Base-by-base conservation (phyloP, 2,329 filamentous ascomycete genomes). In the Aplosporella prunicola region DNA sequence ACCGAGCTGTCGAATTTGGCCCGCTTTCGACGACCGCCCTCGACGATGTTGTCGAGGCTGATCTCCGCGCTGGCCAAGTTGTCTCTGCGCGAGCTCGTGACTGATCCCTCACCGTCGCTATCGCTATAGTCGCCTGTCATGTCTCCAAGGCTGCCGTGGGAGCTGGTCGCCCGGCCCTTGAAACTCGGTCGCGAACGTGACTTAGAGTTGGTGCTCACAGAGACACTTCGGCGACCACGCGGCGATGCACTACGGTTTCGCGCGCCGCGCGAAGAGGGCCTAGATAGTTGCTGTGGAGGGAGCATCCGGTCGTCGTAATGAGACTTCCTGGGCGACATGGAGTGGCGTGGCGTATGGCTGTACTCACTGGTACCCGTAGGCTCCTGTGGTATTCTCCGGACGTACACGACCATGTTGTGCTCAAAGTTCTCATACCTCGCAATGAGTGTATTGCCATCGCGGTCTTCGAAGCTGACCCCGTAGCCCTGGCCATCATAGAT, bases 1-100 rank as follows among this genome's bases (percentile, higher is more conserved):
- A 96, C 89, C 63, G 89, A 95, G 68, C 89, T 96, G 62, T 96
- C 89, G 66, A 80, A 80, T 63, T 94, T 95, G 52, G 89, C 85
- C 55, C 87, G 78, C 70, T 96, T 95, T 57, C 91, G 80, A 61
- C 91, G 81, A 48, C 89, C 88, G 55, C 93, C 91, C 63, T 96
- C 89, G 44, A 98, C 83, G 61, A 98, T 96, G 58, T 98, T 98
- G 51, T 95, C 88, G 49, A 95, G 77, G 58, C 89, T 96, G 55
- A 98, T 98, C 51, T 98, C 91, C 11, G 91, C 93, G 57, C 86
- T 95, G 32, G 85, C 87, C 52, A 94, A 76, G 47, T 86, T 82
- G 52, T 95, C 88, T 58, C 82, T 82, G 52, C 82, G 80, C 42
- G 81, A 81, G 47, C 74, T 74, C 11, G 70, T 69, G 33, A 82